Base-by-base conservation (phyloP, 2,329 filamentous ascomycete species). In the Alternaria sp. region DNA sequence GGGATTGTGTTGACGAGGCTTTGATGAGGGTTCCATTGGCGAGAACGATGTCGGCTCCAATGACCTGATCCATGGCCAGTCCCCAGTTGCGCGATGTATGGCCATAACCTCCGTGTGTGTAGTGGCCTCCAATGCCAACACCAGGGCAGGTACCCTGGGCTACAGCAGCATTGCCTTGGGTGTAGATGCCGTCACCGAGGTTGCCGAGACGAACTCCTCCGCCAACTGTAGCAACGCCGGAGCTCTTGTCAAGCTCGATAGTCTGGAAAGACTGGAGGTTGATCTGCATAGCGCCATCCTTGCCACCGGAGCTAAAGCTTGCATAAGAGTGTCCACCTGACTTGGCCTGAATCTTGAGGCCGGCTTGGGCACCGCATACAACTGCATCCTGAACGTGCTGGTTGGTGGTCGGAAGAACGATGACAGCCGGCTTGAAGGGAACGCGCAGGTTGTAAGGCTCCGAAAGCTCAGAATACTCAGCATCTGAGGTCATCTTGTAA, bases 291-390 rank as follows among this genome's bases (percentile, higher is more conserved):
- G 80, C 78, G 4, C 83, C 83, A 57, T 85, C 76, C 66, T 83
- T 79, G 7, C 83, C 83, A 30, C 83, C 83, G 1, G 83, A 78
- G 4, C 82, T 82, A 60, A 81, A 82, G 0, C 81, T 82, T 1
- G 80, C 87, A 63, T 88, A 91, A 0, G 87, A 89, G 68, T 90
- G 88, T 0, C 88, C 88, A 4, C 88, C 88, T 2, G 86, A 88
- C 64, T 83, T 86, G 22, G 88, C 84, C 69, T 89, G 87, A 0
- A 90, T 86, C 64, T 85, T 84, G 53, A 86, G 74, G 6, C 78
- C 77, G 58, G 80, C 78, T 24, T 81, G 62, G 2, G 72, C 79
- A 5, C 87, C 88, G 69, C 88, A 90, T 51, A 84, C 82, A 39
- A 90, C 81, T 14, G 87, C 84, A 20, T 78, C 82, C 1, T 86